Conservation (phyloP, 177 flowering plant genomes). For the Telopea speciosissima region DNA sequence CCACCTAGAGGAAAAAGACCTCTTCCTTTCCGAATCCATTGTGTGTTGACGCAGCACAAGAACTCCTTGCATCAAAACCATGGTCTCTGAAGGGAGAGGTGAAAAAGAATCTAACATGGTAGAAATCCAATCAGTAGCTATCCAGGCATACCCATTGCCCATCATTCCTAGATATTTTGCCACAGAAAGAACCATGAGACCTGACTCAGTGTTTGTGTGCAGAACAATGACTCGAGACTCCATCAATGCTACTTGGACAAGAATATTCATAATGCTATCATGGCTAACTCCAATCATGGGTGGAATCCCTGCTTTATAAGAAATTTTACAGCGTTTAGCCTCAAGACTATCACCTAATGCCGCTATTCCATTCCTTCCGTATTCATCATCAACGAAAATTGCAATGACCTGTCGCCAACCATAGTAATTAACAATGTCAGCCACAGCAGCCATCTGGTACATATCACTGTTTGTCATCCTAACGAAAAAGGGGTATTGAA, state of each 20-base stretch:
- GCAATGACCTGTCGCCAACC: constrained; percentile 36
- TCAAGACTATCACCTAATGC: constrained; percentile 60
- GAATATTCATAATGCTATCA: constrained; percentile 33
- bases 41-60: constrained; percentile 34
- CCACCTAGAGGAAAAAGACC: constrained; percentile 31
- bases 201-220: constrained; percentile 21
- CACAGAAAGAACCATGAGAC: constrained; percentile 26
- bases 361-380: constrained; percentile 46
- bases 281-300: constrained; percentile 24
- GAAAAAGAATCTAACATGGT: constrained; percentile 25
- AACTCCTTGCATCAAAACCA: constrained; percentile 34
- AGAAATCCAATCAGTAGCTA: constrained; percentile 45
- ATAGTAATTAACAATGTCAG: constrained; percentile 30
- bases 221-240: constrained; percentile 34
- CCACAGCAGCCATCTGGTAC: constrained; percentile 39
- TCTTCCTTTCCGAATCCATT: constrained; percentile 29
- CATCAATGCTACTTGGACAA: constrained; percentile 28
- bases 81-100: constrained; percentile 6
- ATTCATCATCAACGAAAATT: constrained; percentile 33
- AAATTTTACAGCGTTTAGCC: constrained; percentile 48
- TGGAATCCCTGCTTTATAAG: constrained; percentile 39
- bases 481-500: constrained; percentile 37
- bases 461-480: constrained; percentile 33
- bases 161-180: constrained; percentile 36
- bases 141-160: constrained; percentile 40